Evolutionary conservation across 176 grass and related monocot species (phyloP).

Genomic region (Panicum miliaceum): DNA sequence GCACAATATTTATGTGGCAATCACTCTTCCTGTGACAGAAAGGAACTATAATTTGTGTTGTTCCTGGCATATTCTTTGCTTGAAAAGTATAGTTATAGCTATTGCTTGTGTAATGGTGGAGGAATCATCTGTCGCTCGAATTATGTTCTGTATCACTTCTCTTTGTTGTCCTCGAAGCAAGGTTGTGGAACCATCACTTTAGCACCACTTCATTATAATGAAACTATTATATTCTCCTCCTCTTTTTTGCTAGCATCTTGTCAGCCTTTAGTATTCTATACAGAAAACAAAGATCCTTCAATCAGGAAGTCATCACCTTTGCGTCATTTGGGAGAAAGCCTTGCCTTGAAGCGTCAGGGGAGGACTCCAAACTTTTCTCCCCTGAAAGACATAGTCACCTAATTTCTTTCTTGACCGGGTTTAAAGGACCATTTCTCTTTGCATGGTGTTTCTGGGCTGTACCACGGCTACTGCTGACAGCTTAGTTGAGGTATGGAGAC

Average conservation of each 20-base stretch:
- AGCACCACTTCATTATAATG: slow-evolving; percentile 46
- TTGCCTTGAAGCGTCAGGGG: slow-evolving; percentile 59
- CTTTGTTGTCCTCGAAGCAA: slow-evolving; percentile 43
- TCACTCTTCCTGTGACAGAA: slow-evolving; percentile 35
- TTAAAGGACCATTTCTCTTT: slow-evolving; percentile 52
- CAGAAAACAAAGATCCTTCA: slow-evolving; percentile 45
- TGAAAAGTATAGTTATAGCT: slow-evolving; percentile 35
- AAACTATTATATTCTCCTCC: slow-evolving; percentile 34
- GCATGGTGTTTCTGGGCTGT: slow-evolving; percentile 39
- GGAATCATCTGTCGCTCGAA: slow-evolving; percentile 19
- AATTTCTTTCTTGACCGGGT: slow-evolving; percentile 42
- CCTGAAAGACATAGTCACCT: slow-evolving; percentile 28
- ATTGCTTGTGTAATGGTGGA: slow-evolving; percentile 40
- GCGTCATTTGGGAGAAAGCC: slow-evolving; percentile 63
- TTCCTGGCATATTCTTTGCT: slow-evolving; percentile 28
- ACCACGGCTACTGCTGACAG: slow-evolving; percentile 2
- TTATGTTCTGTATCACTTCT: slow-evolving; percentile 29
- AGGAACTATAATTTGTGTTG: slow-evolving; percentile 32
- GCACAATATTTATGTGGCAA: slow-evolving; percentile 32
- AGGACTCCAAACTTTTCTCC: slow-evolving; percentile 46
- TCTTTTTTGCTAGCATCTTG: slow-evolving; percentile 41
- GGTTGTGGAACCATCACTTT: slow-evolving; percentile 50
- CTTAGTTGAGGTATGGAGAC: slow-evolving; percentile 25
- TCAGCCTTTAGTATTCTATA: slow-evolving; percentile 43
- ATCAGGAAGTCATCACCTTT: slow-evolving; percentile 64